Evolutionary conservation across 129 eudicot species (phyloP).

Genomic region (Centrapalus pauciflorus): DNA sequence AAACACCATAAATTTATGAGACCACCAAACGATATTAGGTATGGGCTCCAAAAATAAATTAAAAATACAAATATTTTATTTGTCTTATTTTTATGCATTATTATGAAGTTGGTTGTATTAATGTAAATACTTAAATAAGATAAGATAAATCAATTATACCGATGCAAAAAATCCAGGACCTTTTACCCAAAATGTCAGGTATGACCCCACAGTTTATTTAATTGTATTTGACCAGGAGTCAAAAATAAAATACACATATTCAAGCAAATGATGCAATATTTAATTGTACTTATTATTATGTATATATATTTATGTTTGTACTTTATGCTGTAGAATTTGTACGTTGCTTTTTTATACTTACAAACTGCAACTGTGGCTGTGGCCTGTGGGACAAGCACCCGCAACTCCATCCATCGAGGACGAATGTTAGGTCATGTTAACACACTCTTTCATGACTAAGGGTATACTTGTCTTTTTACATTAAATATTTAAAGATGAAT

Average conservation of each 20-base stretch:
- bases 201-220: slow-evolving; percentile 15
- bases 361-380: slow-evolving; percentile 12
- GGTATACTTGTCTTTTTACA: slow-evolving; percentile 2
- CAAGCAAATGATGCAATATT: slow-evolving; percentile 15
- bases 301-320: not conserved
- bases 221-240: slow-evolving; percentile 29
- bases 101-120: no score
- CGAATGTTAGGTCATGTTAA: slow-evolving; percentile 30
- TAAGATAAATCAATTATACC: not conserved
- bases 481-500: no score
- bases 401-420: slow-evolving; percentile 23
- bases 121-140: no score
- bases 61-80: no score
- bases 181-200: slow-evolving; percentile 22
- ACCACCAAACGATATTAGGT: no score
- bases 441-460: slow-evolving; percentile 21
- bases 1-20: no score
- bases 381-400: no score
- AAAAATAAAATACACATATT: slow-evolving; percentile 21
- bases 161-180: slow-evolving; percentile 10
- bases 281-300: slow-evolving; percentile 8
- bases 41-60: no score
- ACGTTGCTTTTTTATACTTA: slow-evolving; percentile 10
- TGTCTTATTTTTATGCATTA: no score
- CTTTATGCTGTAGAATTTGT: slow-evolving; percentile 5